phyloP scores from a whole-genome alignment of 306 rosid species.

The Begonia fuchsioides region DNA sequence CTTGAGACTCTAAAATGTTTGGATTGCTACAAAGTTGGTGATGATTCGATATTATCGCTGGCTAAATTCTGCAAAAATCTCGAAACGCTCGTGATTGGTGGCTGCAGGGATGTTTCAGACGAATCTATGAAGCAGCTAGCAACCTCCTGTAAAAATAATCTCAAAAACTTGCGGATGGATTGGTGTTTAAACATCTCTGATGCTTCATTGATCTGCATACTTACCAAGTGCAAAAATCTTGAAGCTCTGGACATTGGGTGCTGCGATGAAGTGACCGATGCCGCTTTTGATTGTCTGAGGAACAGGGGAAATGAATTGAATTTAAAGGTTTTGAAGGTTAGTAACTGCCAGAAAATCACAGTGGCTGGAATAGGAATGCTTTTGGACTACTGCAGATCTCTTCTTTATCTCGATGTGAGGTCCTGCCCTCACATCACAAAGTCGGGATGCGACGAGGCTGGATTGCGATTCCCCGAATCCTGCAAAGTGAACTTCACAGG shows the following conservation, averaged over 20 bases:
- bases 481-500: constrained; percentile 74
- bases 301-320: constrained; percentile 30
- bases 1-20: constrained; percentile 61
- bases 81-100: constrained; percentile 69
- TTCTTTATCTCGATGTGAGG: constrained; percentile 78
- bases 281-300: constrained; percentile 48
- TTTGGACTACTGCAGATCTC: constrained; percentile 38
- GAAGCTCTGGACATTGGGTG: constrained; percentile 80
- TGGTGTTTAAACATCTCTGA: constrained; percentile 74
- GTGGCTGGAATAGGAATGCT: constrained; percentile 57
- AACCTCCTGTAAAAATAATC: constrained; percentile 22
- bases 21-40: constrained; percentile 76
- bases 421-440: constrained; percentile 68
- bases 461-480: constrained; percentile 47
- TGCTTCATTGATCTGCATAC: constrained; percentile 53
- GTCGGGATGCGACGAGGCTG: constrained; percentile 65
- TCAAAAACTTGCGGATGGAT: constrained; percentile 80
- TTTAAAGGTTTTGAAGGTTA: constrained; percentile 62
- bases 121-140: constrained; percentile 49
- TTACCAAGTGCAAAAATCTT: constrained; percentile 50
- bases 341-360: constrained; percentile 74
- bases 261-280: constrained; percentile 87
- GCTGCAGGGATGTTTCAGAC: constrained; percentile 70
- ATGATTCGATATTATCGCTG: constrained; percentile 38
- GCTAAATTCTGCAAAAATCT: constrained; percentile 54